These are phyloP conservation scores for Globisporangium carolinianum DNA, from an alignment of 352 stramenopile species.

Conservation along the genomic window DNA sequence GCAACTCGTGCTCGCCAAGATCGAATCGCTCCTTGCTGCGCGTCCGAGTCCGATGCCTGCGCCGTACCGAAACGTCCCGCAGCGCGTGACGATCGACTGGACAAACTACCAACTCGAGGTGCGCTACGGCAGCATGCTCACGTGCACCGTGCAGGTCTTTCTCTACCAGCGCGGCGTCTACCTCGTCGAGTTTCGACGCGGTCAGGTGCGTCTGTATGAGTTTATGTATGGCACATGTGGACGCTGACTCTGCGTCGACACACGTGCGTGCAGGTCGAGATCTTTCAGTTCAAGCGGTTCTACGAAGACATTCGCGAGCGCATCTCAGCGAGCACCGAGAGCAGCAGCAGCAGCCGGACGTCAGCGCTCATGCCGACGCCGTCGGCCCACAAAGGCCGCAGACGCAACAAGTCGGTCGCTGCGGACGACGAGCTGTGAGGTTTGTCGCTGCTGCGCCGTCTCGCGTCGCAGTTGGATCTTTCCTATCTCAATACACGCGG, in stretches of 20 bases:
- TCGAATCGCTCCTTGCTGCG: slow-evolving; percentile 42
- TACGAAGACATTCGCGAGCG: slow-evolving; percentile 72
- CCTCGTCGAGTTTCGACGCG: slow-evolving; percentile 71
- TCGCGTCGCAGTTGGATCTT: background rate
- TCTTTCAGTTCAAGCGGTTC: slow-evolving; percentile 86
- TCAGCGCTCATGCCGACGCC: background rate
- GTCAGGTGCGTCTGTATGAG: slow-evolving; percentile 38
- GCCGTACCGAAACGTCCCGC: slow-evolving; percentile 31
- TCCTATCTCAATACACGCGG: too few relatives aligned
- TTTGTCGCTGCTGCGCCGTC: too few relatives aligned
- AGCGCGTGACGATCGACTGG: slow-evolving; percentile 63
- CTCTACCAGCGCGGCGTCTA: slow-evolving; percentile 77
- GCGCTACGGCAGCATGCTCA: slow-evolving; percentile 46
- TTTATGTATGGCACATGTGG: background rate
- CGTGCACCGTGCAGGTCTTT: slow-evolving; percentile 76
- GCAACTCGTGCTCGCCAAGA: slow-evolving; percentile 54
- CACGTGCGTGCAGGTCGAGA: slow-evolving; percentile 49
- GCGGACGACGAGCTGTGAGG: slow-evolving; percentile 8
- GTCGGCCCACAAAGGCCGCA: slow-evolving; percentile 20
- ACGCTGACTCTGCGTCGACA: background rate
- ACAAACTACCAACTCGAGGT: slow-evolving; percentile 71
- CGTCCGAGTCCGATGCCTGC: slow-evolving; percentile 40
- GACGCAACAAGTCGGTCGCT: slow-evolving; percentile 66
- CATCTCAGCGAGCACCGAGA: slow-evolving; percentile 48
- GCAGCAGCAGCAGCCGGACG: background rate